Evolutionary conservation across 371 early-diverging fungal genomes (phyloP).

Genomic region (Apophysomyces trapeziformis): DNA sequence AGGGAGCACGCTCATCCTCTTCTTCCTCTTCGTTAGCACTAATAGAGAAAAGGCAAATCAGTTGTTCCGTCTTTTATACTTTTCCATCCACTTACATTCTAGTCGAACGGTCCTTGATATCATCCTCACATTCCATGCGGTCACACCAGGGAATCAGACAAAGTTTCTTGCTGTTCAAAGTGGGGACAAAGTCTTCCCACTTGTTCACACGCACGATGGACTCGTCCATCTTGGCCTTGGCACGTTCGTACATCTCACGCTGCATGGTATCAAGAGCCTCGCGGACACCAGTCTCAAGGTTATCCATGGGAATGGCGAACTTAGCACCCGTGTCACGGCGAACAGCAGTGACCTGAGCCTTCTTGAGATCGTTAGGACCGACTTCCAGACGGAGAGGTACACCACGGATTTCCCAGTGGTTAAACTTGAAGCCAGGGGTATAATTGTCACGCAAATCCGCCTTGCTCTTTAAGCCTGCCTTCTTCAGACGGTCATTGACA

Average conservation of each 20-base stretch:
- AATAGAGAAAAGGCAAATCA: not conserved
- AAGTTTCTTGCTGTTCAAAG: constrained; percentile 89
- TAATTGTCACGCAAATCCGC: constrained; percentile 92
- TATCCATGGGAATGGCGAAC: constrained; percentile 65
- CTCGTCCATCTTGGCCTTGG: constrained; percentile 81
- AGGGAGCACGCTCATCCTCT: constrained; percentile 94
- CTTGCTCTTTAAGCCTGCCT: constrained; percentile 86
- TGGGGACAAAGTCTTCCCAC: constrained; percentile 94
- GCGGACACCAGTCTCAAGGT: constrained; percentile 64
- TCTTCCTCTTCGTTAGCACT: constrained; percentile 71
- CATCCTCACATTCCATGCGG: constrained; percentile 91
- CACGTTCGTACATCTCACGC: constrained; percentile 89
- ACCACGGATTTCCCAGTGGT: constrained; percentile 99
- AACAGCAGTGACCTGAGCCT: constrained; percentile 81
- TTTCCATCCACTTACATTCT: constrained; percentile 53
- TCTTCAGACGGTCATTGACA: constrained; percentile 72
- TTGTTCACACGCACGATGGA: constrained; percentile 77
- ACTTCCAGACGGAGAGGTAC: constrained; percentile 99
- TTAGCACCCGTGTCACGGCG: constrained; percentile 89
- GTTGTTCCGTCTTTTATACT: not conserved
- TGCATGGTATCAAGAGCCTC: constrained; percentile 89
- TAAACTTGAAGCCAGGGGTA: constrained; percentile 99
- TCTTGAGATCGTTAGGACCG: constrained; percentile 96
- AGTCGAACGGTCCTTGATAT: constrained; percentile 94
- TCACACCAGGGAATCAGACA: constrained; percentile 98